Base-by-base conservation (phyloP, 441 rosid species). In the Adansonia madagascariensis region DNA sequence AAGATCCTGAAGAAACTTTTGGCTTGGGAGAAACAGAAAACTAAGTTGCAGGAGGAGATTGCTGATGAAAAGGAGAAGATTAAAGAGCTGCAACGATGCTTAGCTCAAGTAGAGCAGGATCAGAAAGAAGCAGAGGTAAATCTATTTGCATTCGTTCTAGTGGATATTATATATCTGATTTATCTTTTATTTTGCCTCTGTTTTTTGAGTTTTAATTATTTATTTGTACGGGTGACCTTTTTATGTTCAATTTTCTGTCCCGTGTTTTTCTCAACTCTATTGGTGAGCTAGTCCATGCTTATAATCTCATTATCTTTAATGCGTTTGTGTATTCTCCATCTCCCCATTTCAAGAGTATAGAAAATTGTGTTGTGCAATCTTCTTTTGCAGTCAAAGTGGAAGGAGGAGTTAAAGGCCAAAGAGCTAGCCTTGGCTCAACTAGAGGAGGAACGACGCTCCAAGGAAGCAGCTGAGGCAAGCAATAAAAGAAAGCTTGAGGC, bases 1-100 rank as follows among this genome's bases (percentile, higher is more conserved):
- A 91, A 85, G 84, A 84, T 85, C 76, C 81, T 85, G 83, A 94
- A 92, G 89, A 96, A 86, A 84, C 96, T 89, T 75, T 73, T 88
- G 84, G 92, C 89, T 69, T 90, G 94, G 97, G 98, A 91, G 85
- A 96, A 92, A 83, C 96, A 91, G 89, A 94, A 87, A 83, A 61
- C 85, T 55, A 94, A 90, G 87, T 82, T 94, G 85, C 91, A 89
- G 82, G 93, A 85, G 14, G 98, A 91, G 84, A 91, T 92, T 82
- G 81, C 88, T 1, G 85, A 72, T 49, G 95, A 90, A 86, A 92
- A 89, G 84, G 88, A 84, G 85, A 96, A 92, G 88, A 84, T 91
- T 39, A 88, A 86, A 75, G 92, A 91, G 80, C 78, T 91, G 82
- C 86, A 87, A 74, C 86, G 46, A n/a, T 84, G 85, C 82, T 80